Base-by-base conservation (phyloP, 2,329 filamentous ascomycete species). In the Alternaria alternata region DNA sequence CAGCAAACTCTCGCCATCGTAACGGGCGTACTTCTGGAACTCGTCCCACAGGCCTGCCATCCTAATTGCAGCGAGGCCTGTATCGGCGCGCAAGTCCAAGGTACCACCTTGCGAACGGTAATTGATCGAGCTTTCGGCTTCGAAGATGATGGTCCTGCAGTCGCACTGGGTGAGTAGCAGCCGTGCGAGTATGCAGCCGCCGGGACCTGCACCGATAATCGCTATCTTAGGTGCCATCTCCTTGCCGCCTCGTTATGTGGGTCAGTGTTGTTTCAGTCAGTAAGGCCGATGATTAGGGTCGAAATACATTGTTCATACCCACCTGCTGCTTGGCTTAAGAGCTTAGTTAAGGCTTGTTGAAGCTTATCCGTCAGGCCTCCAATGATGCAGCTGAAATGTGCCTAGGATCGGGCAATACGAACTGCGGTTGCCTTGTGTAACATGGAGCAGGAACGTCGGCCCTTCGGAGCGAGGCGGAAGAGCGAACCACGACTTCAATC, bases 71-170 rank as follows among this genome's bases (percentile, higher is more conserved):
- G 75, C 75, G 16, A 87, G 79, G 0, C 86, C 86, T 2, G 82
- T 85, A 3, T 74, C 68, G 1, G 79, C 78, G 57, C 87, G 84
- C 4, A 88, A 73, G 63, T 87, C 85, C 2, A 88, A 78, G 0
- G 81, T 83, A 8, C 86, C 85, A 48, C 76, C 69, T 66, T 77
- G 72, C n/a, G 69, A 67, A 49, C 67, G 73, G 46, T 72, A 68
- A 56, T 73, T 54, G 55, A 69, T 56, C 0, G 71, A 72, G 1
- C n/a, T 18, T 56, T 73, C 69, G 43, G 51, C 62, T 83, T 81
- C 79, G 65, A 83, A 88, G 16, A 88, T 76, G 3, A 80, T 83
- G 55, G 81, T 78, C 7, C 81, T 69, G 55, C 85, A 78, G 46
- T 78, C 75, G 4, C 39, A 14, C 57, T 80, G 75, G 11, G 79